Evolutionary conservation across 2,329 filamentous ascomycete species (phyloP).

Genomic region (Exserohilum rostratum): DNA sequence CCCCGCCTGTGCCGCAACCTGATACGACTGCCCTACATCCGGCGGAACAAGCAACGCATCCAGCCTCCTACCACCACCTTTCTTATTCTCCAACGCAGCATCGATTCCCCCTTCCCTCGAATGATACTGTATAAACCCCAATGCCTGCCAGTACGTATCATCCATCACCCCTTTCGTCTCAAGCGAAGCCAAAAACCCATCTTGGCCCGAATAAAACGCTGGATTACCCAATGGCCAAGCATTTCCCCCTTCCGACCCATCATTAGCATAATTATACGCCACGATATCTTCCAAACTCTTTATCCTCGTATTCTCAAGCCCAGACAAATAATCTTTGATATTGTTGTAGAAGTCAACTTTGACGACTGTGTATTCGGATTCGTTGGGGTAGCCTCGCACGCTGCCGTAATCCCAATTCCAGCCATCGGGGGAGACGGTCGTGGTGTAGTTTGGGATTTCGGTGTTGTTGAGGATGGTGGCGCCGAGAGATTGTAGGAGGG

Average conservation of each 20-base stretch:
- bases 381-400: conserved; percentile 66
- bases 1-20: conserved; percentile 76
- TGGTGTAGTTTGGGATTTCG: conserved; percentile 68
- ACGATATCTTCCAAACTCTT: conserved; percentile 37
- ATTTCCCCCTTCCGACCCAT: conserved; percentile 69
- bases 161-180: conserved; percentile 66
- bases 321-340: conserved; percentile 67
- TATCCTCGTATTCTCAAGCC: conserved; percentile 59
- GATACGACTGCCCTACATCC: conserved; percentile 69
- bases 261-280: conserved; percentile 59
- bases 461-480: conserved; percentile 73
- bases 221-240: conserved; percentile 61
- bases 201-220: conserved; percentile 65
- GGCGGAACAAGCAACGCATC: conserved; percentile 71
- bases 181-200: conserved; percentile 69
- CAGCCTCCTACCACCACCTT: conserved; percentile 53
- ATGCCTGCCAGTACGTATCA: conserved; percentile 70
- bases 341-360: conserved; percentile 75
- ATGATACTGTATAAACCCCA: conserved; percentile 64
- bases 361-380: conserved; percentile 75
- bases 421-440: conserved; percentile 67
- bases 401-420: conserved; percentile 77
- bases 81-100: conserved; percentile 61
- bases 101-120: conserved; percentile 72
- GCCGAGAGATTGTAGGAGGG: conserved; percentile 64